These are phyloP conservation scores for Paraconiothyrium brasiliense DNA, from an alignment of 2,329 filamentous ascomycete genomes.

Conservation along the genomic window DNA sequence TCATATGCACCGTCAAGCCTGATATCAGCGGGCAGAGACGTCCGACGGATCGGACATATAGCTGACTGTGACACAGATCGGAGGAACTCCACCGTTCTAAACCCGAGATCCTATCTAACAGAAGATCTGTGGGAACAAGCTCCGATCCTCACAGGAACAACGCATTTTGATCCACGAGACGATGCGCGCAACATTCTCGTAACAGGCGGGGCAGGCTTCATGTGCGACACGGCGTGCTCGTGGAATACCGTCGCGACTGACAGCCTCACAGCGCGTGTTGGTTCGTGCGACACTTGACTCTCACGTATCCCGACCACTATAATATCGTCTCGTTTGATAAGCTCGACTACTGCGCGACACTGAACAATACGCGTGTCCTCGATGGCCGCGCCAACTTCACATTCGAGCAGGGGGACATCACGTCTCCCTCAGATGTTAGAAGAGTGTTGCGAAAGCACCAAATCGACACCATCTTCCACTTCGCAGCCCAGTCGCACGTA, in stretches of 20 bases:
- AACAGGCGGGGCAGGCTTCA: conserved; percentile 85
- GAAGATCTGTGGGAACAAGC: conserved; percentile 76
- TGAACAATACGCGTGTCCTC: conserved; percentile 79
- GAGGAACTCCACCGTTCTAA: conserved; percentile 51
- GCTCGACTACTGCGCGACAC: conserved; percentile 81
- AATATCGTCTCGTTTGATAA: conserved; percentile 86
- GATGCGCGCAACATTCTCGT: conserved; percentile 84
- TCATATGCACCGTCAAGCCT: not conserved
- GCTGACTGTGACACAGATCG: conserved; percentile 36
- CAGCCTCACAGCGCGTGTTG: conserved; percentile 72
- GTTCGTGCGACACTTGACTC: conserved; percentile 79
- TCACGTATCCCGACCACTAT: conserved; percentile 78
- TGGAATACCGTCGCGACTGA: conserved; percentile 23
- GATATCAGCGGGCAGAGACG: not conserved
- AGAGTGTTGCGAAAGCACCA: conserved; percentile 74
- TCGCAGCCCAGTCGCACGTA: conserved; percentile 86
- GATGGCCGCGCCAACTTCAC: conserved; percentile 75
- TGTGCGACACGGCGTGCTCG: conserved; percentile 63
- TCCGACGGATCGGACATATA: not conserved
- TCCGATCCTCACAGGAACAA: conserved; percentile 73
- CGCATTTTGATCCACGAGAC: conserved; percentile 72
- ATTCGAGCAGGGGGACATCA: conserved; percentile 83
- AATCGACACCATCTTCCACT: conserved; percentile 84
- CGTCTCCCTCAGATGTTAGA: conserved; percentile 73
- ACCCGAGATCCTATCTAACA: conserved; percentile 58